These are phyloP conservation scores for Solanum arcanum DNA, from an alignment of 257 asterid species.

Conservation along the genomic window DNA sequence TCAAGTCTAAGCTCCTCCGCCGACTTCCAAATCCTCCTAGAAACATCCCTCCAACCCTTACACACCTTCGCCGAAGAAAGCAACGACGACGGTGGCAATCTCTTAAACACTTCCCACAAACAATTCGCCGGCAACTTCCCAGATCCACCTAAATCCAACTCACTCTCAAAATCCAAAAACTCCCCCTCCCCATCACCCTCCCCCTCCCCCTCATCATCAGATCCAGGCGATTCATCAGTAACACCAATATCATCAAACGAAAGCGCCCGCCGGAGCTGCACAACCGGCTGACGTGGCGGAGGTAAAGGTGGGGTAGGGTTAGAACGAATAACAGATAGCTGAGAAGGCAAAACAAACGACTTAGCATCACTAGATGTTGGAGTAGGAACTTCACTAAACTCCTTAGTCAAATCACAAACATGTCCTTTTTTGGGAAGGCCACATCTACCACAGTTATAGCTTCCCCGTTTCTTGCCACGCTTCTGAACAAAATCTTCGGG, in stretches of 20 bases:
- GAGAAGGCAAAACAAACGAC: constrained; percentile 14
- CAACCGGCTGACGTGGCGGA: constrained; percentile 5
- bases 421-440: constrained; percentile 90
- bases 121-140: constrained; percentile 48
- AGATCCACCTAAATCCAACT: constrained; percentile 29
- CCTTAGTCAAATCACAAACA: constrained; percentile 17
- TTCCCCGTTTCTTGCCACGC: constrained; percentile 64
- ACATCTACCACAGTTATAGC: constrained; percentile 87
- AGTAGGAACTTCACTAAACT: background rate
- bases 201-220: constrained; percentile 1
- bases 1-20: constrained; percentile 81
- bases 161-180: constrained; percentile 5
- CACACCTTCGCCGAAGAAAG: constrained; percentile 74
- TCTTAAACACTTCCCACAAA: constrained; percentile 78
- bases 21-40: constrained; percentile 67
- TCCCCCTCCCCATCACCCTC: background rate
- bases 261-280: constrained; percentile 53
- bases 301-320: background rate
- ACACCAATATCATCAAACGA: constrained; percentile 56
- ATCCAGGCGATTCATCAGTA: constrained; percentile 23
- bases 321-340: constrained; percentile 18
- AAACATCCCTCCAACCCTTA: constrained; percentile 72
- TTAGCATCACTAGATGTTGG: constrained; percentile 12
- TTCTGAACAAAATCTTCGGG: constrained; percentile 36
- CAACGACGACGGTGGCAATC: constrained; percentile 69